These are phyloP conservation scores for Triangularia setosa DNA, from an alignment of 2,329 filamentous ascomycete species.

Conservation along the genomic window DNA sequence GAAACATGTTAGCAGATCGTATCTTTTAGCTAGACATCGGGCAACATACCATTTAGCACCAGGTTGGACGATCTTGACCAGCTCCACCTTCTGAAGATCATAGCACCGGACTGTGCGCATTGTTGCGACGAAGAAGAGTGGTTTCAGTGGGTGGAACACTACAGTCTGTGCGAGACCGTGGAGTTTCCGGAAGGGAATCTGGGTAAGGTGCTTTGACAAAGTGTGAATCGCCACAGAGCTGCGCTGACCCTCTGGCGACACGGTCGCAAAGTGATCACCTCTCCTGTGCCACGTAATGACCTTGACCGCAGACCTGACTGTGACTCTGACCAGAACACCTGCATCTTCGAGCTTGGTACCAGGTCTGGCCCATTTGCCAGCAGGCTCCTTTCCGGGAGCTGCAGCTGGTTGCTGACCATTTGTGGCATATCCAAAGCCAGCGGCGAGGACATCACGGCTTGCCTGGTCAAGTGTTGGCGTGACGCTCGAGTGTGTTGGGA, in stretches of 20 bases:
- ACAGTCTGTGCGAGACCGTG: constrained; percentile 79
- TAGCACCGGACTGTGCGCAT: constrained; percentile 91
- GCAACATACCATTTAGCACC: constrained; percentile 79
- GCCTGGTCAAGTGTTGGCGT: constrained; percentile 69
- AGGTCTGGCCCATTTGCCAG: constrained; percentile 81
- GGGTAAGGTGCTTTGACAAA: constrained; percentile 88
- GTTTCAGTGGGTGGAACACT: constrained; percentile 89
- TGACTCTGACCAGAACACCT: constrained; percentile 75
- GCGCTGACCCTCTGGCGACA: constrained; percentile 74
- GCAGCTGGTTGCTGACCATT: constrained; percentile 53
- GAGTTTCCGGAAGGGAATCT: constrained; percentile 80
- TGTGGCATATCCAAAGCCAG: constrained; percentile 86
- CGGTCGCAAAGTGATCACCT: constrained; percentile 90
- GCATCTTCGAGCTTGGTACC: constrained; percentile 68
- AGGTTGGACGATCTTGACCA: constrained; percentile 89
- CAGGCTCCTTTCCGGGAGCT: constrained; percentile 65
- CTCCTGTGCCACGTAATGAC: constrained; percentile 89
- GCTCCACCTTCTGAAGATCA: constrained; percentile 84
- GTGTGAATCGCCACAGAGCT: constrained; percentile 92
- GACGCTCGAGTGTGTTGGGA: constrained; percentile 58
- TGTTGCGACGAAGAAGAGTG: constrained; percentile 93
- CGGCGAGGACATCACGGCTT: constrained; percentile 74
- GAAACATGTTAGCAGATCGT: constrained; percentile 8
- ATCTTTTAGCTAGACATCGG: not conserved
- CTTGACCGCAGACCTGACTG: constrained; percentile 77